Conservation (phyloP, 306 rosid species). For the Vigna nakashimae region DNA sequence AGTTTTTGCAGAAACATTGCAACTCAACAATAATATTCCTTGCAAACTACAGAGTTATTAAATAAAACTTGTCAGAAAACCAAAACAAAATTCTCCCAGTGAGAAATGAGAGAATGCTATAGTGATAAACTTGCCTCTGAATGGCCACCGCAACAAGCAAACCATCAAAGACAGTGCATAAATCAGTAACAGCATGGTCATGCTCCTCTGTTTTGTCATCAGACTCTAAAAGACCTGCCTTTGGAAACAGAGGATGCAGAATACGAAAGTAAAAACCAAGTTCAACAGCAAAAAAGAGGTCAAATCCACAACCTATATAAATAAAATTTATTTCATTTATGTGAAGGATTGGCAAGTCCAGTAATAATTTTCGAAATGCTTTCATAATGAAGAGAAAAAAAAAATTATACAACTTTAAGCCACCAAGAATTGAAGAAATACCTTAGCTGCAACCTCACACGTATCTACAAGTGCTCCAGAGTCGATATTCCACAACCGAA, state of each 20-base stretch:
- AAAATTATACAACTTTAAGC: conserved; percentile 10
- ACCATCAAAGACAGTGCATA: conserved; percentile 70
- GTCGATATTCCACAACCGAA: conserved; percentile 79
- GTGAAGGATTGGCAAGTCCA: conserved; percentile 22
- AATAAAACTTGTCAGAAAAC: conserved; percentile 36
- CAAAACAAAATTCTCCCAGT: conserved; percentile 15
- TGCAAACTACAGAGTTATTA: conserved; percentile 66
- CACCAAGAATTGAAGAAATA: conserved; percentile 38
- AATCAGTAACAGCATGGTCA: conserved; percentile 66
- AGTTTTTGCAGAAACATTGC: conserved; percentile 61
- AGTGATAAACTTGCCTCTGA: conserved; percentile 69
- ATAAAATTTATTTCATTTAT: conserved; percentile 25
- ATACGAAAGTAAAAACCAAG: conserved; percentile 44
- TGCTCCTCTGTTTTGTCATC: conserved; percentile 62
- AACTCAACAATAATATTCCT: conserved; percentile 74
- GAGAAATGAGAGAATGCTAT: conserved; percentile 13
- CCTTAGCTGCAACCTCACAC: conserved; percentile 79
- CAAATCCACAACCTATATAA: not conserved
- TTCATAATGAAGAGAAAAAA: not conserved
- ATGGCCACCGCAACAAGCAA: conserved; percentile 81
- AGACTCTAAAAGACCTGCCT: conserved; percentile 87
- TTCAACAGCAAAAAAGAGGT: conserved; percentile 11
- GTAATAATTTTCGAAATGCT: conserved; percentile 6
- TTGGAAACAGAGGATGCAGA: conserved; percentile 51
- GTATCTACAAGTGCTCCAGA: conserved; percentile 83